These are phyloP conservation scores for Colletotrichum eleusines DNA, from an alignment of 2,329 filamentous ascomycete genomes.

Conservation along the genomic window DNA sequence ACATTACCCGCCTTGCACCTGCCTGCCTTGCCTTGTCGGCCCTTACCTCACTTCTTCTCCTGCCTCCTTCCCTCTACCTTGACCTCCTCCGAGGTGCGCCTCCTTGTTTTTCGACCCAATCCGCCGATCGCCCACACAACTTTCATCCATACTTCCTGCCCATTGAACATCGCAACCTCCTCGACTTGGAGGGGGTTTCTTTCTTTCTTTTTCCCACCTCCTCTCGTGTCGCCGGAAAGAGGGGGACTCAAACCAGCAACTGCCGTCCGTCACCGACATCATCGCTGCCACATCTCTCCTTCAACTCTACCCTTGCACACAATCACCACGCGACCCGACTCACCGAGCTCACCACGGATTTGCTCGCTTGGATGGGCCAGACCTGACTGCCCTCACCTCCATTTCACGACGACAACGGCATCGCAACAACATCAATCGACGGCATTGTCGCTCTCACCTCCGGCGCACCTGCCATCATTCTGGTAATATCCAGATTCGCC, in stretches of 20 bases:
- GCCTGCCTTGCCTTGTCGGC: conserved; percentile 23
- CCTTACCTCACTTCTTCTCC: conserved; percentile 18
- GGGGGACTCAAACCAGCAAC: not conserved
- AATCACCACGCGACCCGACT: not conserved
- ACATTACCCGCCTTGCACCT: conserved; percentile 38
- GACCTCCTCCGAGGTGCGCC: conserved; percentile 3
- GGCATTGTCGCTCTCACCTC: conserved; percentile 3
- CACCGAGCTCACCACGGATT: not conserved
- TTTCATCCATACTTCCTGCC: not conserved
- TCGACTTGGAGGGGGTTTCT: not conserved
- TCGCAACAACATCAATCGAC: not conserved
- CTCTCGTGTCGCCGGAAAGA: not conserved
- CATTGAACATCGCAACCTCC: conserved; percentile 14
- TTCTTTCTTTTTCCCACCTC: not conserved
- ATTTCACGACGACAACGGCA: conserved; percentile 23
- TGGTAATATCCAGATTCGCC: conserved; percentile 22
- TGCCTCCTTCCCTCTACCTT: conserved; percentile 17
- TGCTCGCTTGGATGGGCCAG: conserved; percentile 1
- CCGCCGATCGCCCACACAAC: conserved; percentile 20
- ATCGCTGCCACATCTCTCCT: not conserved
- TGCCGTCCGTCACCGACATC: conserved; percentile 2
- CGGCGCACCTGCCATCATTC: conserved; percentile 7
- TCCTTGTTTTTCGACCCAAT: conserved; percentile 15
- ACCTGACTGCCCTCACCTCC: conserved; percentile 7
- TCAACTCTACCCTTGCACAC: not conserved